phyloP scores from a whole-genome alignment of 345 rosid genomes.

The Pistacia integerrima region DNA sequence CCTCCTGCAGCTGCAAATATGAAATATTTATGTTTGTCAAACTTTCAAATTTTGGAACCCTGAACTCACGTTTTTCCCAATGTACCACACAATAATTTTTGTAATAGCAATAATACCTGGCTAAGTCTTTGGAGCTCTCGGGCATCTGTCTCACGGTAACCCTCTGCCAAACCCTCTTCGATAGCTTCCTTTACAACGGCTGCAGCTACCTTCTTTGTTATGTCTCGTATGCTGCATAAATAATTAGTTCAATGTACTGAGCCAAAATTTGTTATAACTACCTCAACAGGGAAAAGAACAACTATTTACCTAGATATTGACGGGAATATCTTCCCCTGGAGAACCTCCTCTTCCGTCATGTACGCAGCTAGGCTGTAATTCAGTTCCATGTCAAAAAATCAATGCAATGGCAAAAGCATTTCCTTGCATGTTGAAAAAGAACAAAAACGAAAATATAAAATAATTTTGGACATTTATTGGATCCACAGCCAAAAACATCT shows the following conservation, averaged over 20 bases:
- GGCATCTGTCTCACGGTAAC: slow-evolving; percentile 79
- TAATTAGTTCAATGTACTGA: background rate
- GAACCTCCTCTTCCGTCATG: slow-evolving; percentile 92
- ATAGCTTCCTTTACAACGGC: slow-evolving; percentile 91
- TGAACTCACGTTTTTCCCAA: background rate
- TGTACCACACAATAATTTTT: background rate
- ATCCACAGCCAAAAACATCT: background rate
- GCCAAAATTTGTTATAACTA: background rate
- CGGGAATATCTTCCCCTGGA: slow-evolving; percentile 77
- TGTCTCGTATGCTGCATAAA: slow-evolving; percentile 78
- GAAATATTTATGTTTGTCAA: background rate
- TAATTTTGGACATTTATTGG: background rate
- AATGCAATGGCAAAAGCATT: slow-evolving; percentile 3
- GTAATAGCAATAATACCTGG: slow-evolving; percentile 38
- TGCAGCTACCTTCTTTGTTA: slow-evolving; percentile 84
- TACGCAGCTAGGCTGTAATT: slow-evolving; percentile 82
- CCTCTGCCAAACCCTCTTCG: slow-evolving; percentile 76
- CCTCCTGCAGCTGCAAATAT: slow-evolving; percentile 71
- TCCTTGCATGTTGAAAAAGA: background rate
- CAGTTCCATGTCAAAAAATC: slow-evolving; percentile 21
- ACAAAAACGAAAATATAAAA: background rate
- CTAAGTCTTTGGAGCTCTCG: slow-evolving; percentile 65
- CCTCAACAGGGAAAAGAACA: background rate
- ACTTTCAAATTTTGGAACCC: background rate
- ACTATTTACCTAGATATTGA: slow-evolving; percentile 71